A percentile compares a stretch with the other conserved stretches of the same genome.
Conservation (phyloP, 192 early-diverging fungal species). For the Coemansia sp. region DNA sequence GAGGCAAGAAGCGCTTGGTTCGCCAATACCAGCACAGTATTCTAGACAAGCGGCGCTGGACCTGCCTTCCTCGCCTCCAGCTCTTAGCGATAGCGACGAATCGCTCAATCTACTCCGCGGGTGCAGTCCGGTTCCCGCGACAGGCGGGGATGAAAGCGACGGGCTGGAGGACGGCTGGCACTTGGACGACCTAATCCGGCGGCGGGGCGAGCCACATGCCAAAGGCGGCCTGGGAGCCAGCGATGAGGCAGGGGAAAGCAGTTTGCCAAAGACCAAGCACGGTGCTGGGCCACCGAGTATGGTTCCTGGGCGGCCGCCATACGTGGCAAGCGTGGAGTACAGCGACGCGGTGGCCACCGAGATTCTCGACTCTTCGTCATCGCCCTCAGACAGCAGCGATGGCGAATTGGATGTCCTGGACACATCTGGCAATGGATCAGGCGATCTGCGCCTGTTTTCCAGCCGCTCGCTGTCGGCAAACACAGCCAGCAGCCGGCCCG, state of each 20-base stretch:
- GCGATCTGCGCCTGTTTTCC: neutral
- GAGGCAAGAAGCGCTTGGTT: no score
- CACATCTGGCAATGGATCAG: neutral
- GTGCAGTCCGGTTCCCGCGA: neutral
- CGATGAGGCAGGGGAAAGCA: no score
- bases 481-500: neutral
- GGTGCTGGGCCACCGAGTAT: no score
- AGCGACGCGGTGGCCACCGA: constrained; percentile 23
- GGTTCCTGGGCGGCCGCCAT: no score
- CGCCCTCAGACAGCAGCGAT: no score
- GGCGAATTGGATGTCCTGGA: neutral
- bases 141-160: neutral
- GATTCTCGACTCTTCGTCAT: constrained; percentile 15
- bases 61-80: constrained; percentile 38
- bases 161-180: constrained; percentile 6
- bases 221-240: no score
- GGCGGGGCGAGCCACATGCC: neutral
- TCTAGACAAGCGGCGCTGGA: constrained; percentile 15
- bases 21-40: neutral
- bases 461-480: neutral
- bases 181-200: constrained; percentile 6
- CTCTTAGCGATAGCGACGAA: neutral
- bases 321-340: neutral
- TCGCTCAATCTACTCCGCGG: neutral
- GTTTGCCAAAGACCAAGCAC: no score